A percentile compares a stretch with the other conserved stretches of the same genome.
These are phyloP conservation scores for Cladosporium sp. DNA, from an alignment of 2,329 filamentous ascomycete species.

Conservation along the genomic window DNA sequence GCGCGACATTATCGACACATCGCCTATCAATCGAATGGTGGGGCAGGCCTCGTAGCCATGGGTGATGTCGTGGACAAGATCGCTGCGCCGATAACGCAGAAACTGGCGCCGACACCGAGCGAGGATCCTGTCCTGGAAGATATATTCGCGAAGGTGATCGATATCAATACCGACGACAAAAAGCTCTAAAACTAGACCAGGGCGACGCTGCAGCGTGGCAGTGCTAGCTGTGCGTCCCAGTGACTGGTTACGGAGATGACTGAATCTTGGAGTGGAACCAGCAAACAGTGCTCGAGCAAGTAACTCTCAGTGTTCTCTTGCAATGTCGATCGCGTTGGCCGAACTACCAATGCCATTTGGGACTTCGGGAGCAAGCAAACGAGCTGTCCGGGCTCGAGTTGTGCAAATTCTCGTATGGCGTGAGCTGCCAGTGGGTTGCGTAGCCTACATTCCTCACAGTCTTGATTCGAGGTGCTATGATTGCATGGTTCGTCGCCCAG, in stretches of 20 bases:
- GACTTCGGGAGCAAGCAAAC: background rate
- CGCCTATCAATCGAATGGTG: conserved; percentile 21
- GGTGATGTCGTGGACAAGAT: conserved; percentile 26
- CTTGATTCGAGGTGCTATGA: background rate
- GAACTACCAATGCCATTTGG: background rate
- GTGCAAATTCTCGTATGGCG: background rate
- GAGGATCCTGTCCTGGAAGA: conserved; percentile 32
- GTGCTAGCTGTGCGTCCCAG: background rate
- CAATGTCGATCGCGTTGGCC: background rate
- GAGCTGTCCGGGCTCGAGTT: background rate
- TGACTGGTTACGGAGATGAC: background rate
- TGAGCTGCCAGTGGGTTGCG: background rate
- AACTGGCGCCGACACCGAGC: conserved; percentile 24
- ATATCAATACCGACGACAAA: background rate
- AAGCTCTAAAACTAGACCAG: background rate
- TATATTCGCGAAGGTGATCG: conserved; percentile 29
- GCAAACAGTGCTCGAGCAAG: background rate
- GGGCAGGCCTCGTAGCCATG: conserved; percentile 22
- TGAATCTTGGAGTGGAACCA: background rate
- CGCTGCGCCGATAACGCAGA: conserved; percentile 21
- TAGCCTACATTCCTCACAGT: background rate
- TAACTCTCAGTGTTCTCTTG: background rate
- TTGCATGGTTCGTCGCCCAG: background rate
- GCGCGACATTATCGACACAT: conserved; percentile 29
- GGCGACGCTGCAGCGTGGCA: background rate